Base-by-base conservation (phyloP, 1,284 basidiomycete genomes). In the Ustilago bromivora region DNA sequence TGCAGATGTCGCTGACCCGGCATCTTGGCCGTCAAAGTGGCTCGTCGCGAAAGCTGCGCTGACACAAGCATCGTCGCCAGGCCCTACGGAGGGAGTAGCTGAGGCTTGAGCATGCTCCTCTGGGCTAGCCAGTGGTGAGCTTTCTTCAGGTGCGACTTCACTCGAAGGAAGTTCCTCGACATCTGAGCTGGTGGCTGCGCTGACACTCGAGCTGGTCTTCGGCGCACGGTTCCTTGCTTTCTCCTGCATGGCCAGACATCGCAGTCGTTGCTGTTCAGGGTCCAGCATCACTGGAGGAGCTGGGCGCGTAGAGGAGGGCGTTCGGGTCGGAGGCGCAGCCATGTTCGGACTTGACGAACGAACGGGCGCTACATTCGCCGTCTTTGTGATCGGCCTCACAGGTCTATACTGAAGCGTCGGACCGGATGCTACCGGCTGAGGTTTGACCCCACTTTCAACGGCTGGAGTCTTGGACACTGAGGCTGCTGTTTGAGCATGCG, bases 221-320 rank as follows among this genome's bases (percentile, higher is more conserved):
- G 57, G 54, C 4, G 52, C 38, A 8, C 74, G 68, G 35, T 68
- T 72, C 3, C 74, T 65, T 6, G 74, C 74, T 32, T 71, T 66
- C 52, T 76, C 69, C 43, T 76, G 74, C 74, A 76, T 76, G 11
- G 74, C 74, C 11, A 76, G 38, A n/a, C 74, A 76, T n/a, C 74
- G 69, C 56, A 76, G 31, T 19, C 69, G 56, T 53, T 72, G 74
- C 49, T 71, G 65, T 43, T 76, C 74, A 1, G 74, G 69, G 43
- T 76, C 74, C 1, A 68, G 60, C 2, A 69, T 58, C 1, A 71
- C 62, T 0, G 53, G 35, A 31, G 74, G 55, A n/a, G 74, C 59
- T 2, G 62, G 17, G 7, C 74, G 65, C 9, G 62, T 66, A 8
- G 74, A 59, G 6, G 69, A 57, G 1, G 53, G 47, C 19, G 61